Conservation (phyloP, 2,329 filamentous ascomycete genomes). For the Sordariomycetes sp. region DNA sequence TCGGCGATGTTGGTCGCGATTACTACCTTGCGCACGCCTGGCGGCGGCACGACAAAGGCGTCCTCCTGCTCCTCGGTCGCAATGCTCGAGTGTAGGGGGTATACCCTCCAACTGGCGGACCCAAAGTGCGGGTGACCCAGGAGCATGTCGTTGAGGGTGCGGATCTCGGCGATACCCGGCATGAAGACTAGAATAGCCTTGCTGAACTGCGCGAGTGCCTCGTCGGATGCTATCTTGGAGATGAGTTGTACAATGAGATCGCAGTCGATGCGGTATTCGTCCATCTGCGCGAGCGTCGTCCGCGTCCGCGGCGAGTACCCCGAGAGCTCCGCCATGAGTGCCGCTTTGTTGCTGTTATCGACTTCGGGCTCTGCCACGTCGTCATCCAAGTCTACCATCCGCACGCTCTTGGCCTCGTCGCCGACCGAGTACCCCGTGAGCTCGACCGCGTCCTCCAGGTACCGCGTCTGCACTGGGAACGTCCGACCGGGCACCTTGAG, state of each 20-base stretch:
- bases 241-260: slow-evolving; percentile 74
- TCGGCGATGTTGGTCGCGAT: slow-evolving; percentile 97
- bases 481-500: slow-evolving; percentile 86
- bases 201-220: slow-evolving; percentile 57
- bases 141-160: slow-evolving; percentile 76
- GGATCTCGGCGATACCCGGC: slow-evolving; percentile 87
- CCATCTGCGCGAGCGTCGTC: slow-evolving; percentile 60
- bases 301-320: slow-evolving; percentile 67
- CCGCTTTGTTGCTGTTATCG: slow-evolving; percentile 28
- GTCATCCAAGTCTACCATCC: slow-evolving; percentile 48
- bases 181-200: slow-evolving; percentile 90
- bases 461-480: slow-evolving; percentile 80
- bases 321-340: slow-evolving; percentile 45
- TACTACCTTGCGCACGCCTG: slow-evolving; percentile 80
- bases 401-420: slow-evolving; percentile 23
- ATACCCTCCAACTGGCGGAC: slow-evolving; percentile 67
- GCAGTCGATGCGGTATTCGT: slow-evolving; percentile 88
- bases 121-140: slow-evolving; percentile 60
- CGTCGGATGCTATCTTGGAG: slow-evolving; percentile 57
- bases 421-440: slow-evolving; percentile 58
- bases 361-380: slow-evolving; percentile 37
- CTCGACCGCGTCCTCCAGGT: slow-evolving; percentile 87
- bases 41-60: slow-evolving; percentile 75
- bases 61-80: slow-evolving; percentile 93
- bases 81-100: slow-evolving; percentile 86